Percentiles rank a stretch among this genome's conserved stretches.
phyloP scores from a whole-genome alignment of 495 filamentous ascomycete species.

The Staphylotrichum tortipilum region DNA sequence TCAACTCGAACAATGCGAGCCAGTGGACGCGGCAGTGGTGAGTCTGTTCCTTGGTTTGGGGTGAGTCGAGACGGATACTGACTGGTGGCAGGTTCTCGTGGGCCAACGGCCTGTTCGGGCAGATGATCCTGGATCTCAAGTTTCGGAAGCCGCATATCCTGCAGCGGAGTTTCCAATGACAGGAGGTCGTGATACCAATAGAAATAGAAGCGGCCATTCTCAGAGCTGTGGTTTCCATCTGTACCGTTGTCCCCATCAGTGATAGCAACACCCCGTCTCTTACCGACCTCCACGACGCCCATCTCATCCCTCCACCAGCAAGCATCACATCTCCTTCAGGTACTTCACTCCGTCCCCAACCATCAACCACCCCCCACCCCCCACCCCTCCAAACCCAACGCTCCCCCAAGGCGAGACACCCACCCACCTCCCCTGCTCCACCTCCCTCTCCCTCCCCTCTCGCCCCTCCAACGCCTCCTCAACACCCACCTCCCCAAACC shows the following conservation, averaged over 20 bases:
- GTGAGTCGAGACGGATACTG: neutral
- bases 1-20: constrained; percentile 42
- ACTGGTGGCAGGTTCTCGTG: constrained; percentile 49
- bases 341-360: neutral
- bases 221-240: neutral
- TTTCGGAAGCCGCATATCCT: constrained; percentile 33
- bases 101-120: constrained; percentile 62
- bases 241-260: neutral
- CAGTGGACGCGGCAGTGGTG: constrained; percentile 55
- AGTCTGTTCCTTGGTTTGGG: neutral
- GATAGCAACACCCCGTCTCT: too few relatives aligned
- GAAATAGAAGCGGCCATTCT: too few relatives aligned
- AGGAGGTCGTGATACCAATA: too few relatives aligned
- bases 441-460: constrained; percentile 13
- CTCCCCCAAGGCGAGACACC: constrained; percentile 21
- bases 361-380: too few relatives aligned
- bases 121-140: constrained; percentile 53
- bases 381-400: too few relatives aligned
- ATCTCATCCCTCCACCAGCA: neutral
- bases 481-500: constrained; percentile 11
- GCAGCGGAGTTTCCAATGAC: constrained; percentile 30
- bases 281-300: neutral
- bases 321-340: neutral
- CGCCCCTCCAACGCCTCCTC: constrained; percentile 17
- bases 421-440: constrained; percentile 20